Evolutionary conservation across 2,329 filamentous ascomycete genomes (phyloP).

Genomic region (Fusarium nanum): DNA sequence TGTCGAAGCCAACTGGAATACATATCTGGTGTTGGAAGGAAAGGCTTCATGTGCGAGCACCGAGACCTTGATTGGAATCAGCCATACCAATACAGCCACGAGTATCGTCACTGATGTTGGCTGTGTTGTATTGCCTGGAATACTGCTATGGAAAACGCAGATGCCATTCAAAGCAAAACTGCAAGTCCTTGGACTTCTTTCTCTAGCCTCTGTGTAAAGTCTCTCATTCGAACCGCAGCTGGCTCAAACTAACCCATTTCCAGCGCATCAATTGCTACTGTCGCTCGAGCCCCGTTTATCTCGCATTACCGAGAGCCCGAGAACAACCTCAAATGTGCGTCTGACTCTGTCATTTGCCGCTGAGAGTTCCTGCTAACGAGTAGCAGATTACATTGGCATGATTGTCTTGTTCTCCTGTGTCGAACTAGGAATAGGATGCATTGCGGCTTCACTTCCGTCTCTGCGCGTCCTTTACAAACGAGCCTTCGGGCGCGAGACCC

Average conservation of each 20-base stretch:
- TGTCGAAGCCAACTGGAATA: background rate
- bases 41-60: background rate
- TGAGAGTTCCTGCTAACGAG: background rate
- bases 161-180: constrained; percentile 6
- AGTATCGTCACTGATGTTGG: constrained; percentile 15
- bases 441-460: background rate
- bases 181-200: constrained; percentile 2
- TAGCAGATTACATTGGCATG: constrained; percentile 1
- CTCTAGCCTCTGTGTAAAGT: constrained; percentile 9
- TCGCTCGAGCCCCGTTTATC: constrained; percentile 9
- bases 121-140: background rate
- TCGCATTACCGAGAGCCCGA: background rate
- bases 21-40: background rate
- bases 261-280: constrained; percentile 8
- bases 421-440: background rate
- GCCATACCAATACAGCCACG: constrained; percentile 7
- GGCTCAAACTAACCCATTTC: background rate
- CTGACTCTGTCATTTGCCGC: accelerated
- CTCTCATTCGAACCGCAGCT: accelerated
- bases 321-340: constrained; percentile 15
- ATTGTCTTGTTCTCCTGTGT: constrained; percentile 10
- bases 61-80: constrained; percentile 12
- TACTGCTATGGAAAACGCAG: constrained; percentile 11
- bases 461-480: background rate
- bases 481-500: background rate